Conservation (phyloP, 2,329 filamentous ascomycete genomes). For the Sporothrix curviconia region DNA sequence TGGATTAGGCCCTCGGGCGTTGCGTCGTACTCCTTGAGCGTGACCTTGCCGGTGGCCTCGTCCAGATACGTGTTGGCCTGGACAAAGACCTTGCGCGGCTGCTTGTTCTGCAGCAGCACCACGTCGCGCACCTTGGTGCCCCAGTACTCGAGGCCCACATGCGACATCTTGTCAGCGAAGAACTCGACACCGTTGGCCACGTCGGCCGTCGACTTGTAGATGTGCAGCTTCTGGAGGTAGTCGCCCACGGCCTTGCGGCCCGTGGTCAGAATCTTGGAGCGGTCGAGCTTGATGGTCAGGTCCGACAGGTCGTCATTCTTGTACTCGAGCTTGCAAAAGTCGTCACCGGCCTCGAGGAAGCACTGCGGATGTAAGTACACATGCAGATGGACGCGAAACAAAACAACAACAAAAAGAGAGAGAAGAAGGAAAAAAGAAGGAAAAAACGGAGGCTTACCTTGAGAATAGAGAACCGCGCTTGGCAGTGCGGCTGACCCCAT, state of each 20-base stretch:
- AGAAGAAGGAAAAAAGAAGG: neutral
- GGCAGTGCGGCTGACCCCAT: constrained; percentile 90
- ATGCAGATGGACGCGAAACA: too few species aligned
- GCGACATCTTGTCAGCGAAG: constrained; percentile 71
- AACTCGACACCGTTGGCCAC: constrained; percentile 68
- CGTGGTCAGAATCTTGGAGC: constrained; percentile 75
- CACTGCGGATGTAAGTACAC: too few species aligned
- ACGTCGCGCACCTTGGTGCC: constrained; percentile 70
- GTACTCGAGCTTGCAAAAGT: constrained; percentile 79
- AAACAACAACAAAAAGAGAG: neutral
- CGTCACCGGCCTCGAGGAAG: constrained; percentile 77
- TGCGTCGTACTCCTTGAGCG: constrained; percentile 79
- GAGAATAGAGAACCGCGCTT: constrained; percentile 84
- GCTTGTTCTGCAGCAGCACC: constrained; percentile 68
- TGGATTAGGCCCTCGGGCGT: constrained; percentile 74
- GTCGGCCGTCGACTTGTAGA: constrained; percentile 89
- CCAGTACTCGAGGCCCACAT: constrained; percentile 76
- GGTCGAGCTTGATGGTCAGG: constrained; percentile 74
- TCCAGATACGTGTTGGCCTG: constrained; percentile 82
- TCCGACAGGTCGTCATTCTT: constrained; percentile 68
- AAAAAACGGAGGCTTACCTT: too few species aligned
- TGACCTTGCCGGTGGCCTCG: constrained; percentile 61
- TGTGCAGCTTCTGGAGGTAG: constrained; percentile 84
- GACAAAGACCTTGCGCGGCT: constrained; percentile 85
- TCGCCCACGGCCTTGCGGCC: constrained; percentile 77